A percentile compares a stretch with the other conserved stretches of the same genome.
Evolutionary conservation across 768 basidiomycete species (phyloP).

Genomic region (Mrakia gelida): DNA sequence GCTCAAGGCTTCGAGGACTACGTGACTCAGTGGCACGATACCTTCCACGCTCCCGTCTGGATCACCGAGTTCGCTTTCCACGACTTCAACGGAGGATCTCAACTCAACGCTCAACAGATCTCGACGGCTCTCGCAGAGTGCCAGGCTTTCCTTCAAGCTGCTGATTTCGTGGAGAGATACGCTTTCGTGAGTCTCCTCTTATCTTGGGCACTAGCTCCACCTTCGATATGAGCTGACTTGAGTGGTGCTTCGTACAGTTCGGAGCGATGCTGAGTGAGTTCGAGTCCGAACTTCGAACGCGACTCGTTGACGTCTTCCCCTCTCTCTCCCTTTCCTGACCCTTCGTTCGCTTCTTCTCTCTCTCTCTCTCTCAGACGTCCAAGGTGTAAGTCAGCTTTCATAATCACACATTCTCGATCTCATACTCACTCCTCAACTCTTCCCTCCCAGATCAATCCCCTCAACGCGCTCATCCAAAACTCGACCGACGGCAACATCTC

Average conservation of each 20-base stretch:
- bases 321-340: neutral
- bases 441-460: neutral
- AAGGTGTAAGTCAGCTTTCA: too few relatives aligned
- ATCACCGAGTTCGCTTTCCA: constrained; percentile 1
- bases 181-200: neutral
- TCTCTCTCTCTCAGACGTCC: neutral
- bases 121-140: neutral
- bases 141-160: neutral
- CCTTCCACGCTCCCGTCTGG: neutral
- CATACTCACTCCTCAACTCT: too few relatives aligned
- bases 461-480: neutral
- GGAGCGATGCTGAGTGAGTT: neutral
- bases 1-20: neutral
- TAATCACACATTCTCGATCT: too few relatives aligned
- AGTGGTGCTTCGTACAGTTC: neutral
- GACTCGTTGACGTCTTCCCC: neutral
- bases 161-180: neutral
- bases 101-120: neutral
- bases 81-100: neutral
- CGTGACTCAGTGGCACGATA: neutral
- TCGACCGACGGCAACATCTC: neutral
- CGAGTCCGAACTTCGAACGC: neutral
- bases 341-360: neutral
- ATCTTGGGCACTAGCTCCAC: neutral
- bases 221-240: neutral